Percentiles rank a stretch among this genome's conserved stretches.
Conservation (phyloP, 2,329 filamentous ascomycete species). For the Xylaria polymorpha region DNA sequence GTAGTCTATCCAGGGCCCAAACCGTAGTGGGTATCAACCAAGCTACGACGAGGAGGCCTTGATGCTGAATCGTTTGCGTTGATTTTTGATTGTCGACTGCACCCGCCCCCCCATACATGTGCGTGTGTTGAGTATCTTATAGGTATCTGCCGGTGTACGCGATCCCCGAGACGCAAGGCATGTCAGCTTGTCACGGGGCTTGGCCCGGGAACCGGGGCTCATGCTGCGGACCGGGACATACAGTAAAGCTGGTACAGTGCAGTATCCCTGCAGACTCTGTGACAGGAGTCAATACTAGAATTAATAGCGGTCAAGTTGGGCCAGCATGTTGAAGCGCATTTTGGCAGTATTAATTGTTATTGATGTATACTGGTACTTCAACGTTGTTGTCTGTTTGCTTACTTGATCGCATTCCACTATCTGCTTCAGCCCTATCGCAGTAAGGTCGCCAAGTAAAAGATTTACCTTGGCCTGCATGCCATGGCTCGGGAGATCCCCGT, state of each 20-base stretch:
- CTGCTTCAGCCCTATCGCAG: conserved; percentile 6
- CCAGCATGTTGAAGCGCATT: not conserved
- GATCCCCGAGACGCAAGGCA: not conserved
- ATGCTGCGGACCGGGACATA: not conserved
- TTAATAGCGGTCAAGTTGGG: not conserved
- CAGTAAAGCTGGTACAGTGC: not conserved
- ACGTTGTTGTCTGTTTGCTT: not conserved
- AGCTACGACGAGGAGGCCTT: not conserved
- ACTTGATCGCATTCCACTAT: not conserved
- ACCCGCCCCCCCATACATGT: not conserved
- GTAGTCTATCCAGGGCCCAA: not conserved
- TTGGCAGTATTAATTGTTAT: no score
- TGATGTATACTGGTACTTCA: no score
- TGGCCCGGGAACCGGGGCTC: not conserved
- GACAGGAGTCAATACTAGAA: not conserved
- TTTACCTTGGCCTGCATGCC: conserved; percentile 14
- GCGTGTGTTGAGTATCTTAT: not conserved
- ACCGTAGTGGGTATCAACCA: not conserved
- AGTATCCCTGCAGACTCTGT: not conserved
- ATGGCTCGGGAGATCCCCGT: conserved; percentile 2
- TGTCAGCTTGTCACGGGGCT: not conserved
- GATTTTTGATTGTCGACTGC: not conserved
- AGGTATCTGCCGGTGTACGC: not conserved
- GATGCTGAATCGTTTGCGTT: not conserved
- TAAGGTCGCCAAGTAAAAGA: conserved; percentile 1